Evolutionary conservation across 257 asterid genomes (phyloP), one percentile per base, ranked within the genome.

Genomic region (Primulina tabacum): DNA sequence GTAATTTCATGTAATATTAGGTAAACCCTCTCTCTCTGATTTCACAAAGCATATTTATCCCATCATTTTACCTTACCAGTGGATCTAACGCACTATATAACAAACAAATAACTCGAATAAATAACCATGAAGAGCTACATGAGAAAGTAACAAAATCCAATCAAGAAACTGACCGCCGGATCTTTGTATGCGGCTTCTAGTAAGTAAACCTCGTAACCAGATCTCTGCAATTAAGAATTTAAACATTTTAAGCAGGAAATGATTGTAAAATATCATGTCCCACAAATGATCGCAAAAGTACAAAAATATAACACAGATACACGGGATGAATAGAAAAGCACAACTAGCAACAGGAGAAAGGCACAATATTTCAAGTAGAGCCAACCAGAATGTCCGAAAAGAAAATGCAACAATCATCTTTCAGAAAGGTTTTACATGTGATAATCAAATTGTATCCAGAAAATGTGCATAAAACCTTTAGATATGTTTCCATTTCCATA

Each of bases 181-280:
- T 94, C 99, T 85, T 82, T 94, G 85, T 94, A 94, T 34, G 96
- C 56, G 59, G 99, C 97, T 84, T 94, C 99, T 64, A 94, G 84
- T 76, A 94, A 73, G 83, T 87, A 94, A 71, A 91, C 99, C 79
- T 94, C 97, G 85, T 91, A 94, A 24, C 99, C 99, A 8, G 96
- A 89, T 75, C 97, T 89, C 99, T 94, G 96, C 84, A 82, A 87
- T 61, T 70, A 81, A 75, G 35, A 66, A 72, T 75, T 33, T 68
- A 60, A 21, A 33, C 65, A 71, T 69, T 70, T 60, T 71, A 67
- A 74, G 65, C 73, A 74, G 52, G 58, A 58, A 76, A 58, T 14
- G 62, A 32, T 71, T 30, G 35, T 55, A 38, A 74, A 72, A 71
- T 16, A 43, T 65, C 37, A 59, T 30, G 34, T 52, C 78, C 70